Evolutionary conservation across 768 basidiomycete genomes (phyloP), one percentile per base, ranked within the genome.

Genomic region (Russula olivacea): DNA sequence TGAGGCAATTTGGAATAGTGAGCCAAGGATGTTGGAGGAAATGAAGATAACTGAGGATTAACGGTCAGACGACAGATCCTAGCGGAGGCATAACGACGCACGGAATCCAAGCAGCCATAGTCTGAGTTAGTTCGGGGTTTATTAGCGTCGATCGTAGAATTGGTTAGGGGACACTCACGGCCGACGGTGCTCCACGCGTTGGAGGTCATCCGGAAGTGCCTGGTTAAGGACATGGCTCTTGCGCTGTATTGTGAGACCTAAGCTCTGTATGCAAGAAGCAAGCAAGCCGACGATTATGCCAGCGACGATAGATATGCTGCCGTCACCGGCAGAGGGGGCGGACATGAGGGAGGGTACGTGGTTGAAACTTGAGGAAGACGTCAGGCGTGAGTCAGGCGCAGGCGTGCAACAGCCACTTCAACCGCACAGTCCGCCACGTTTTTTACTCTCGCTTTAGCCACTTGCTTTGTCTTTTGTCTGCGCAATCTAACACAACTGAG

Each of bases 211-310:
- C 3, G 92, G 91, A 12, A 88, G 78, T 3, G 76, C 74, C 68
- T 92, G 89, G 71, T 95, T 91, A 55, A 87, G 76, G 54, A 96
- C 82, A 80, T 98, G 94, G 68, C 90, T 92, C 78, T 95, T 93
- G 64, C 94, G 86, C 72, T 96, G 94, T 59, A 98, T 86, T 28
- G 94, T 95, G 47, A 98, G 81, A 21, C 93, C 93, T 11, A 94
- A 78, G 23, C 89, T 91, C 74, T 96, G 93, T n/a, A 95, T 79
- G 71, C 89, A 91, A 6, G 88, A 91, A 17, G 92, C 89, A 14
- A 92, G 72, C 45, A 97, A 82, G 28, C 93, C 93, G 58, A 86
- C 77, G 52, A 71, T 71, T 62, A 79, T 79, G 21, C 78, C 78
- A 14, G 74, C 69, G n/a, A 75, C 75, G 55, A 79, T 76, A 55